Evolutionary conservation across 345 rosid genomes (phyloP).

Genomic region (Reutealis trisperma): DNA sequence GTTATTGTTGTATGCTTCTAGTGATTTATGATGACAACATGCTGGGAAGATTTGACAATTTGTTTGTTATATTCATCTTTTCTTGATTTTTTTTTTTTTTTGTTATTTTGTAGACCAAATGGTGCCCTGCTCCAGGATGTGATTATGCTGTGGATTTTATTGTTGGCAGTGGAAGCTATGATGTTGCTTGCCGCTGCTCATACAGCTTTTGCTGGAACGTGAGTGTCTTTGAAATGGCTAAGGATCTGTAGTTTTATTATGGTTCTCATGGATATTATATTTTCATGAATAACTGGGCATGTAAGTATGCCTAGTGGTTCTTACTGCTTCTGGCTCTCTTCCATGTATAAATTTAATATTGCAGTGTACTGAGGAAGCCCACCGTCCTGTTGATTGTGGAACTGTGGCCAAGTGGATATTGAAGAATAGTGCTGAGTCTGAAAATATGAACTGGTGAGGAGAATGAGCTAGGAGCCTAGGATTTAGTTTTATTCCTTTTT

Average conservation of each 20-base stretch:
- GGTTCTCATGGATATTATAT: background rate
- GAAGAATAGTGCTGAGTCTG: slow-evolving; percentile 96
- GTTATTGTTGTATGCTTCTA: background rate
- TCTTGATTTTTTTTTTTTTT: slow-evolving; percentile 3
- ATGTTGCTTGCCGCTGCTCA: slow-evolving; percentile 79
- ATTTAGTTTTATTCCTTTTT: background rate
- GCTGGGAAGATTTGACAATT: background rate
- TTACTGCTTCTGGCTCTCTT: background rate
- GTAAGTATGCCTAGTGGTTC: background rate
- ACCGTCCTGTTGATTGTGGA: slow-evolving; percentile 94
- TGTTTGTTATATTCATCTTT: background rate
- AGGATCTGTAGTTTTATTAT: background rate
- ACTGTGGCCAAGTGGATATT: slow-evolving; percentile 90
- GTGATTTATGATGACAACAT: background rate
- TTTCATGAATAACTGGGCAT: background rate
- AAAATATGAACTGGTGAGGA: slow-evolving; percentile 93
- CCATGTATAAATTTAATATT: background rate
- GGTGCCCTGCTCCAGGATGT: slow-evolving; percentile 99
- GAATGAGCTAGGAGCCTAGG: background rate
- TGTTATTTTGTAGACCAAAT: slow-evolving; percentile 69
- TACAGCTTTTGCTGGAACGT: slow-evolving; percentile 93
- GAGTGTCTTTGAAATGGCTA: slow-evolving; percentile 27
- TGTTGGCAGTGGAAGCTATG: slow-evolving; percentile 77
- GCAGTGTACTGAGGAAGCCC: slow-evolving; percentile 99
- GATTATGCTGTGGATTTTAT: slow-evolving; percentile 88